Percentiles rank a stretch among this genome's conserved stretches.
Conservation (phyloP, 768 basidiomycete species). For the Arthromyces matolae region DNA sequence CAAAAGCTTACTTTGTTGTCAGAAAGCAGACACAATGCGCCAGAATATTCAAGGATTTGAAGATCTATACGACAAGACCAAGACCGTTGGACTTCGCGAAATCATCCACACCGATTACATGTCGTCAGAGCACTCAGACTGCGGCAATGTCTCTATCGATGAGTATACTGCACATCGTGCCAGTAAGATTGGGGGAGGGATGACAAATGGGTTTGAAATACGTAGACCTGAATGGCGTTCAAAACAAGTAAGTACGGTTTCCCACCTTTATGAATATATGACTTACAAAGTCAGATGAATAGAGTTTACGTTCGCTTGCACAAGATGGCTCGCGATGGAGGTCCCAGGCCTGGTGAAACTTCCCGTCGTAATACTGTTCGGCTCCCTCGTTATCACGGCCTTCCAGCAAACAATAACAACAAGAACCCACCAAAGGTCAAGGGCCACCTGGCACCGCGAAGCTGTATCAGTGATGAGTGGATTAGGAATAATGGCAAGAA, state of each 20-base stretch:
- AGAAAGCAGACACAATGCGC: not conserved
- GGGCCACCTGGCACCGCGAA: too few species aligned
- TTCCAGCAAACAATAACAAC: not conserved
- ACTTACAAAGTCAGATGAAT: too few species aligned
- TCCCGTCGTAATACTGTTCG: not conserved
- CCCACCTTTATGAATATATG: too few species aligned
- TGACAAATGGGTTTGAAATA: not conserved
- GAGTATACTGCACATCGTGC: not conserved
- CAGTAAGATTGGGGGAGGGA: not conserved
- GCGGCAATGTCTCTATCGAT: not conserved
- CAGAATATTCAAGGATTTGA: not conserved
- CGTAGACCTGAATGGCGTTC: not conserved
- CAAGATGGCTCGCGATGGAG: too few species aligned
- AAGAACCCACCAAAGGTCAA: not conserved
- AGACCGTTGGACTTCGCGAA: not conserved
- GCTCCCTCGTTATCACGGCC: not conserved
- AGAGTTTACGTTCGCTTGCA: too few species aligned
- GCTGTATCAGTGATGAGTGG: too few species aligned
- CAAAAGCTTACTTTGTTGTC: too few species aligned
- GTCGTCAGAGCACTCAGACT: constrained; percentile 1
- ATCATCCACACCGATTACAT: not conserved
- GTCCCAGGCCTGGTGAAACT: too few species aligned
- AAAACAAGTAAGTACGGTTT: not conserved
- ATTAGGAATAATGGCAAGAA: too few species aligned
- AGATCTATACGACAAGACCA: not conserved